phyloP scores from a whole-genome alignment of 2,329 filamentous ascomycete species.

The Botrytis byssoidea region DNA sequence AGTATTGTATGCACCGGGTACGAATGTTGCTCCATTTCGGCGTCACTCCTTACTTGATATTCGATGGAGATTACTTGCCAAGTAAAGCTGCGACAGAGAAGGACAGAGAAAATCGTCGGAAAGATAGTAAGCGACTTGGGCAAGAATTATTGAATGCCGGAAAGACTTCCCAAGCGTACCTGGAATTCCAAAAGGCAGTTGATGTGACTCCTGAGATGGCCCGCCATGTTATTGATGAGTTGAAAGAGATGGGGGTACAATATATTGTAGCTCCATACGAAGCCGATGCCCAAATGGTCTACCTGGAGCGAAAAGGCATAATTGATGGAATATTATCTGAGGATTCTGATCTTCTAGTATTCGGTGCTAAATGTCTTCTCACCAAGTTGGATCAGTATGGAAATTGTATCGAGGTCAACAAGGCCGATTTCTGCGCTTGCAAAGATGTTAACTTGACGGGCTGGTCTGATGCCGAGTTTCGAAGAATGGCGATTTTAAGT shows the following conservation, averaged over 20 bases:
- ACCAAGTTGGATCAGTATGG: conserved; percentile 95
- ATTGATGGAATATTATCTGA: conserved; percentile 90
- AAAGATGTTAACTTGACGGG: conserved; percentile 85
- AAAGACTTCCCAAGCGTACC: conserved; percentile 74
- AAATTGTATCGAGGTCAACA: conserved; percentile 87
- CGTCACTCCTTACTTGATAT: conserved; percentile 90
- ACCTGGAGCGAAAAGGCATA: conserved; percentile 81
- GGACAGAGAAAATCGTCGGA: conserved; percentile 70
- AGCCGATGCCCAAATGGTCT: conserved; percentile 94
- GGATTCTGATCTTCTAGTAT: conserved; percentile 93
- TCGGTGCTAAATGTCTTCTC: conserved; percentile 84
- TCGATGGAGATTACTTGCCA: conserved; percentile 92
- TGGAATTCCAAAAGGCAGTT: conserved; percentile 90
- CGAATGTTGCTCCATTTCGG: conserved; percentile 93
- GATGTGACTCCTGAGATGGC: conserved; percentile 98
- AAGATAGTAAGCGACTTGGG: conserved; percentile 73
- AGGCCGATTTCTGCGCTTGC: conserved; percentile 83
- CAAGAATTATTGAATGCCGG: conserved; percentile 79
- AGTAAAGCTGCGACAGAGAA: conserved; percentile 88
- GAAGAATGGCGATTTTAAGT: conserved; percentile 93
- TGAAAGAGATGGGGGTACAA: conserved; percentile 75
- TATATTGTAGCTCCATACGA: conserved; percentile 97
- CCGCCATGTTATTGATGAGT: conserved; percentile 81
- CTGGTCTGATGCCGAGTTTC: conserved; percentile 89
- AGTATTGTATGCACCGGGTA: conserved; percentile 86